Percentiles rank a stretch among this genome's conserved stretches.
Conservation (phyloP, 257 asterid genomes). For the Cruciata laevipes region DNA sequence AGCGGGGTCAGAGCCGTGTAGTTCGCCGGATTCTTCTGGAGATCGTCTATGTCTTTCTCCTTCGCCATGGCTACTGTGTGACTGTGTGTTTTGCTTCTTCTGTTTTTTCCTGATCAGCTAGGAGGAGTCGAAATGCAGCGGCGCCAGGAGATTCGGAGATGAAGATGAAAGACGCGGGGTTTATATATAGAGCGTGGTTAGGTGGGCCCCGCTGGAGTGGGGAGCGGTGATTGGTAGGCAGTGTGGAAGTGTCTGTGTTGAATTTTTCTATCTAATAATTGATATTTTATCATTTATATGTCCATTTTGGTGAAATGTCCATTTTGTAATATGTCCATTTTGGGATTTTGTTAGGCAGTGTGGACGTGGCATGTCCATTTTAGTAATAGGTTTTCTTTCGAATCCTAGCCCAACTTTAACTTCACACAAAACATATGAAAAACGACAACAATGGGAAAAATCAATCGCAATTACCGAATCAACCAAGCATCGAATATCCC, state of each 20-base stretch:
- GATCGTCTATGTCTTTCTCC: slow-evolving; percentile 80
- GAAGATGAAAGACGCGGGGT: neutral
- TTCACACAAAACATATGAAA: no score
- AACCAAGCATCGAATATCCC: no score
- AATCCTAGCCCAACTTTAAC: no score
- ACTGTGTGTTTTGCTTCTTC: neutral
- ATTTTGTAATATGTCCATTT: no score
- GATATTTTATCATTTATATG: neutral
- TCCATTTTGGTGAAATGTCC: no score
- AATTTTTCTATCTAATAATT: neutral
- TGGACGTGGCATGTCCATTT: no score
- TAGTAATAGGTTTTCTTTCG: no score
- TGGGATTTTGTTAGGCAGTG: no score
- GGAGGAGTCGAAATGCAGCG: neutral
- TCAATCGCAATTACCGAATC: no score
- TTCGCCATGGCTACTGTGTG: neutral
- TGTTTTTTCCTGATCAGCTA: neutral
- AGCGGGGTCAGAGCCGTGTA: slow-evolving; percentile 78
- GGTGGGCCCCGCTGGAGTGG: neutral
- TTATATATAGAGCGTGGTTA: neutral
- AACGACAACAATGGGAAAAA: no score
- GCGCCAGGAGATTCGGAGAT: neutral
- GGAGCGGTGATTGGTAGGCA: neutral
- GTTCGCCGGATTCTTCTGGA: slow-evolving; percentile 77
- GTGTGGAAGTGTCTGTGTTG: neutral